Evolutionary conservation across 176 grass and related monocot species (phyloP), one percentile per base, ranked within the genome.

Genomic region (Secale cereale): DNA sequence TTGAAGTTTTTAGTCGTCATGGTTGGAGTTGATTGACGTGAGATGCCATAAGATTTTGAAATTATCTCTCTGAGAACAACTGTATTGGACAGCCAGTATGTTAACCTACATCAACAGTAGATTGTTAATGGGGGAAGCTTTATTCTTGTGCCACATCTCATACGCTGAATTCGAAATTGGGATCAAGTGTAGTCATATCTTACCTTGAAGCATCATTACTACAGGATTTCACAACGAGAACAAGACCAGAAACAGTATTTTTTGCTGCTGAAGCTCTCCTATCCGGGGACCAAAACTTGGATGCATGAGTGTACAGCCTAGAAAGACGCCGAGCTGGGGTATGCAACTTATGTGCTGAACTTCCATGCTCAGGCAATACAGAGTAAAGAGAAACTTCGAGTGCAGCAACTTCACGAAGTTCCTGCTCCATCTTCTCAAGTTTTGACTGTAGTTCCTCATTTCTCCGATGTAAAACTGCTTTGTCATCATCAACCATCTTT

Each of bases 181-280:
- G 20, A 81, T 67, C 62, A 70, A 73, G 10, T 10, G 4, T 43
- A 82, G 36, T 41, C 27, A 31, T 84, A 41, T 65, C 81, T 69
- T 96, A 99, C 97, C 97, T 99, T 82, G 97, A 94, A 63, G 94
- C 90, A 88, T 99, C 97, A 85, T 94, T 99, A 64, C 97, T 91
- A 80, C 92, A 94, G 20, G 97, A 97, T 35, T 99, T 99, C 14
- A 80, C 78, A 78, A 94, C 85, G 75, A 97, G 84, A 82, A 91
- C 86, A 82, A 99, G 91, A 26, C 94, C 90, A 66, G 93, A 96
- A 61, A 87, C 76, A 79, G 84, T 94, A 73, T 31, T 97, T 90
- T 78, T 99, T 69, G 91, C 90, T 78, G 92, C 85, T 33, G 90
- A 91, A 64, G 86, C 88, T 85, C 76, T 97, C 76, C 92, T 99